Evolutionary conservation across 2,329 filamentous ascomycete genomes (phyloP).

Genomic region (Aspergillus jensenii): DNA sequence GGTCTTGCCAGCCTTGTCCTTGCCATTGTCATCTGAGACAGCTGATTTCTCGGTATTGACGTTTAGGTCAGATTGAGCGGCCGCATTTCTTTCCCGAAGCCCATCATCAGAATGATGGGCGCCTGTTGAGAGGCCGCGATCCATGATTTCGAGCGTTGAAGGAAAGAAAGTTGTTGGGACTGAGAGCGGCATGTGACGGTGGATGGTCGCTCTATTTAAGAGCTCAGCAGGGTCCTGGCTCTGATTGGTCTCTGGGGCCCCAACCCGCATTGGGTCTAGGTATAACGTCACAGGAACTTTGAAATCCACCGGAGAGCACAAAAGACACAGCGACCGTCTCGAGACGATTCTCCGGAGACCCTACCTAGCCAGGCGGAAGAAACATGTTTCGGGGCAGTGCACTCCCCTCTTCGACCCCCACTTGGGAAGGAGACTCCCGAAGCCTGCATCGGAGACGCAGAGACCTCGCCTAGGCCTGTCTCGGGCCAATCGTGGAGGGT

Average conservation of each 20-base stretch:
- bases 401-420: not conserved
- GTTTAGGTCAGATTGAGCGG: slow-evolving; percentile 42
- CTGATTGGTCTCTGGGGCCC: slow-evolving; percentile 17
- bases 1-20: slow-evolving; percentile 61
- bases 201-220: slow-evolving; percentile 13
- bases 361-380: not conserved
- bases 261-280: slow-evolving; percentile 11
- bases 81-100: slow-evolving; percentile 50
- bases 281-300: slow-evolving; percentile 8
- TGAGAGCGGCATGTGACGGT: slow-evolving; percentile 21
- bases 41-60: slow-evolving; percentile 47
- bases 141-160: slow-evolving; percentile 32
- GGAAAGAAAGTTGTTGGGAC: slow-evolving; percentile 21
- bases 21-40: slow-evolving; percentile 41
- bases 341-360: not conserved
- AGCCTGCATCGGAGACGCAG: not conserved
- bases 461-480: not conserved
- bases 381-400: not conserved
- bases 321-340: not conserved
- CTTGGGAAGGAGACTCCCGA: not conserved
- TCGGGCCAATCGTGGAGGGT: slow-evolving; percentile 12
- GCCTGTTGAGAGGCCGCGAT: slow-evolving; percentile 40
- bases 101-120: slow-evolving; percentile 37
- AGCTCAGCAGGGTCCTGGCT: slow-evolving; percentile 3
- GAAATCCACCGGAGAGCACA: not conserved